Percentiles rank a stretch among this genome's conserved stretches.
Conservation (phyloP, 192 early-diverging fungal species). For the Backusella tarrabulga region DNA sequence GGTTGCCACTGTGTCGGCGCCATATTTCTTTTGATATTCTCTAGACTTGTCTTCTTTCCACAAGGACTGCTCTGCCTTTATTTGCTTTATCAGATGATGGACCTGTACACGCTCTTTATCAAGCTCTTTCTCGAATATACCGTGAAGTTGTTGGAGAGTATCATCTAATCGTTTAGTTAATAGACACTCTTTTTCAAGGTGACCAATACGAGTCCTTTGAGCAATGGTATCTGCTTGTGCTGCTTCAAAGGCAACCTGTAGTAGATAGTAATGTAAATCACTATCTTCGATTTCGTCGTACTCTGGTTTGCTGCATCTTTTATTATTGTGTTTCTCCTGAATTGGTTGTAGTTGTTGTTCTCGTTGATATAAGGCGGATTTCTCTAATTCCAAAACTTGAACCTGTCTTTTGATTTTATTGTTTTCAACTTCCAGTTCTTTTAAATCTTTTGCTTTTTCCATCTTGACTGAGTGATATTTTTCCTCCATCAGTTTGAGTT, state of each 20-base stretch:
- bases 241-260: background rate
- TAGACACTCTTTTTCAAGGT: background rate
- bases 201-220: background rate
- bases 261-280: background rate
- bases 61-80: background rate
- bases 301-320: background rate
- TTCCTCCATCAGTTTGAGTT: background rate
- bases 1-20: background rate
- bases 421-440: background rate
- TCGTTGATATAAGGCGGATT: background rate
- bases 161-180: background rate
- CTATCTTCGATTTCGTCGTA: background rate
- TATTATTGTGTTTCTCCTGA: background rate
- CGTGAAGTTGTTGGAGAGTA: background rate
- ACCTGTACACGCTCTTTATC: background rate
- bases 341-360: background rate
- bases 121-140: constrained; percentile 1
- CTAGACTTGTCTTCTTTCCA: background rate
- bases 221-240: background rate
- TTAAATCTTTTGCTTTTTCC: constrained; percentile 1
- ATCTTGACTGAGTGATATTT: background rate
- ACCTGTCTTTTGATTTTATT: background rate
- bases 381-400: background rate
- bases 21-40: background rate
- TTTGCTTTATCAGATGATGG: background rate